phyloP scores from a whole-genome alignment of 1,139 yeast species.

The Tardiomyces digboiensis region DNA sequence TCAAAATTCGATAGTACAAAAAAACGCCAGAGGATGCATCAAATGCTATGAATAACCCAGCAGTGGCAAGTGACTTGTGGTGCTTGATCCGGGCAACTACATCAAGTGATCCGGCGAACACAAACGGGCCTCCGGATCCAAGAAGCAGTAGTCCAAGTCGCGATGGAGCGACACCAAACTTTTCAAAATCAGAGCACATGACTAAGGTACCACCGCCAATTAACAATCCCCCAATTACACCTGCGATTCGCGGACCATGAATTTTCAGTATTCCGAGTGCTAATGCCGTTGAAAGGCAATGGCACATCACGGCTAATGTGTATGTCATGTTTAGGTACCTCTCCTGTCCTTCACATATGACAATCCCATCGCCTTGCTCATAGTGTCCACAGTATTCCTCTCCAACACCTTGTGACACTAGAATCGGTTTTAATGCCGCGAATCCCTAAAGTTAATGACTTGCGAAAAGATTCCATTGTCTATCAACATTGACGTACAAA shows the following conservation, averaged over 20 bases:
- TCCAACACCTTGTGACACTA: conserved; percentile 72
- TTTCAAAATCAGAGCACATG: conserved; percentile 4
- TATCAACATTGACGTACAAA: background rate
- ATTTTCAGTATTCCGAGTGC: background rate
- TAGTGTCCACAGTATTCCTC: conserved; percentile 38
- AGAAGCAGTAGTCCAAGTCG: conserved; percentile 54
- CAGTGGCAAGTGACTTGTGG: conserved; percentile 58
- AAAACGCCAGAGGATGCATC: conserved; percentile 73
- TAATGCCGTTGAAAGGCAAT: background rate
- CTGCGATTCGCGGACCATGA: conserved; percentile 3
- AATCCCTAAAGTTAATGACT: conserved; percentile 35
- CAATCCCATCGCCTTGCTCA: background rate
- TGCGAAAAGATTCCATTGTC: background rate
- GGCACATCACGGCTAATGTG: background rate
- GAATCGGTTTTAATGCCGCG: conserved; percentile 83
- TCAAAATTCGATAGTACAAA: conserved; percentile 52
- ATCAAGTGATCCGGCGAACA: conserved; percentile 71
- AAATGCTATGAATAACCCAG: conserved; percentile 66
- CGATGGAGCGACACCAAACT: conserved; percentile 40
- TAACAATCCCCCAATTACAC: conserved; percentile 8
- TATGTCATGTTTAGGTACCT: background rate
- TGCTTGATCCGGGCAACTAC: conserved; percentile 64
- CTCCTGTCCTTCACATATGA: background rate
- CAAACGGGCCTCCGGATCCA: conserved; percentile 78
- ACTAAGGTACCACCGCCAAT: conserved; percentile 12